phyloP scores from a whole-genome alignment of 2,329 filamentous ascomycete species.

The Chalara sp. region DNA sequence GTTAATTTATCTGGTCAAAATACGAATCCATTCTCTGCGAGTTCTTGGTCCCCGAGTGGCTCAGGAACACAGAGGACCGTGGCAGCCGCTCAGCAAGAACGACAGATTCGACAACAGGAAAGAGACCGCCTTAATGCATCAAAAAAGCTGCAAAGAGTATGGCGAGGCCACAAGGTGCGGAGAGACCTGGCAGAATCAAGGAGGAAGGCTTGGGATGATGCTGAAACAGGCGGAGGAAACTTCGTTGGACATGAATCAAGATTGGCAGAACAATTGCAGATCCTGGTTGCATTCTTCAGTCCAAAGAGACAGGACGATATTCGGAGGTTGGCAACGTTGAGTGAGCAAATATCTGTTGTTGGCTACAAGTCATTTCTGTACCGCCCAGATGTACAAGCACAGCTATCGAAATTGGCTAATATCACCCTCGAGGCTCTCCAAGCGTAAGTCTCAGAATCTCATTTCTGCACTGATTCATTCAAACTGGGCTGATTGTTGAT shows the following conservation, averaged over 20 bases:
- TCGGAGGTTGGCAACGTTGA: slow-evolving; percentile 38
- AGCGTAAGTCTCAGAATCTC: slow-evolving; percentile 14
- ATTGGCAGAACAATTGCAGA: slow-evolving; percentile 35
- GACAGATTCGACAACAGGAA: slow-evolving; percentile 72
- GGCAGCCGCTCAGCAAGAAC: slow-evolving; percentile 80
- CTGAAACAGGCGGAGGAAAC: slow-evolving; percentile 36
- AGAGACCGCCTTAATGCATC: slow-evolving; percentile 69
- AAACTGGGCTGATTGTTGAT: slow-evolving; percentile 8
- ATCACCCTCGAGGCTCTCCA: slow-evolving; percentile 20
- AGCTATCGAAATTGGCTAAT: slow-evolving; percentile 16
- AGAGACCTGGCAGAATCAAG: slow-evolving; percentile 48
- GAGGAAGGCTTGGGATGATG: slow-evolving; percentile 55
- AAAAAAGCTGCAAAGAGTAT: slow-evolving; percentile 68
- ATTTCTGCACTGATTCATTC: background rate
- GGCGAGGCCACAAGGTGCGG: slow-evolving; percentile 70
- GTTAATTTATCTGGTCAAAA: slow-evolving; percentile 88
- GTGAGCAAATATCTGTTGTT: slow-evolving; percentile 18
- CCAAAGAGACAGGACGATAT: slow-evolving; percentile 38
- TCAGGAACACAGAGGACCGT: slow-evolving; percentile 70
- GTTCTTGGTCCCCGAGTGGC: slow-evolving; percentile 48
- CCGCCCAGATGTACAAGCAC: slow-evolving; percentile 14
- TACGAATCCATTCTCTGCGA: slow-evolving; percentile 70
- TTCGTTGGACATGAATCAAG: slow-evolving; percentile 25
- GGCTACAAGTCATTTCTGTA: slow-evolving; percentile 29
- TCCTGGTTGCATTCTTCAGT: slow-evolving; percentile 46